Base-by-base conservation (phyloP, 2,329 filamentous ascomycete genomes). In the Penicillium sclerotigenum region DNA sequence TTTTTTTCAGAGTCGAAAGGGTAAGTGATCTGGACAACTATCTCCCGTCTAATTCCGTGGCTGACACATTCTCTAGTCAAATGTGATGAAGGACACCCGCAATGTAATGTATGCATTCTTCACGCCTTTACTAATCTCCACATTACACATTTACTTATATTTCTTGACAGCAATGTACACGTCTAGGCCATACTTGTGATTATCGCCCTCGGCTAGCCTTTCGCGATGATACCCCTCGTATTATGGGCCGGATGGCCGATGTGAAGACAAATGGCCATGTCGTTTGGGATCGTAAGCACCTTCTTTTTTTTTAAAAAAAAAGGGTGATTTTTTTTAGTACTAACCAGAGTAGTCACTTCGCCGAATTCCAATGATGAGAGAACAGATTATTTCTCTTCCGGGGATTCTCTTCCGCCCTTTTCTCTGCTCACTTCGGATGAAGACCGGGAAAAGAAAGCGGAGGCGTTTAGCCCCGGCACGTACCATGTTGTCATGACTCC, bases 121-220 rank as follows among this genome's bases (percentile, higher is more conserved):
- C 52, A 47, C 26, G 37, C 49, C 51, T 26, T 24, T 40, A 47
- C 33, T 14, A 20, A 22, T 28, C 22, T 41, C 18, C 24, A 22
- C 31, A 8, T n/a, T n/a, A n/a, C 37, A 11, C 22, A 26, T 10
- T 63, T 33, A 60, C 58, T 58, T 34, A 58, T 43, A 37, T 16
- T 28, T 24, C 54, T 13, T 18, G 37, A 34, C 59, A 81, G 74
- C 82, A 82, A 74, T 85, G 82, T 68, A 74, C 77, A 29, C 75
- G 82, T 52, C 72, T 85, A 22, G 80, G 81, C 43, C 80, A 83
- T 65, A 73, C 75, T 34, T 85, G 83, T 66, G 82, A 85, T 64
- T 85, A 84, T 70, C 79, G 78, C 56, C 80, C 81, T 16, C 76
- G 82, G 45, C 73, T 81, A n/a, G 74, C 77, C n/a, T 82, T 82